These are phyloP conservation scores for Pisolithus thermaeus DNA, from an alignment of 1,284 basidiomycete genomes.

Conservation along the genomic window DNA sequence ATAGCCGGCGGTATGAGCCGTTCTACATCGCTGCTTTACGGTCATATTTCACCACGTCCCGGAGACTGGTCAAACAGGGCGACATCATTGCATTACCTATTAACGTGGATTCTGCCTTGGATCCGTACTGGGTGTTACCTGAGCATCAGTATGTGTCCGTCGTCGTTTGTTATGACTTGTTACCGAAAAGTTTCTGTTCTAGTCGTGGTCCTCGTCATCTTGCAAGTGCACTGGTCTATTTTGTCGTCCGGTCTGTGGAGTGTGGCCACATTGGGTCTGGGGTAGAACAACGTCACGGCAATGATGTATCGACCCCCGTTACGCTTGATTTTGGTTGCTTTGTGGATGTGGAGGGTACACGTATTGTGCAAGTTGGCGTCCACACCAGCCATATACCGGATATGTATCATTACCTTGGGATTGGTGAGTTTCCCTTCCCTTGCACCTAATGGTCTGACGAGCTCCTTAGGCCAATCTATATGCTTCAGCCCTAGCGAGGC, in stretches of 20 bases:
- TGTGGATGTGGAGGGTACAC: conserved; percentile 70
- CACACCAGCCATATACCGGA: conserved; percentile 67
- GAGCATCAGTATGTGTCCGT: neutral
- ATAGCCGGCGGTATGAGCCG: conserved; percentile 68
- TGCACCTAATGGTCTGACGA: conserved; percentile 6
- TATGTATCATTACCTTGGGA: conserved; percentile 47
- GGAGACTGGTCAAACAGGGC: conserved; percentile 69
- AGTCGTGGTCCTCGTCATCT: neutral
- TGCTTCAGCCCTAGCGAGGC: conserved; percentile 17
- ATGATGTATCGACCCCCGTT: conserved; percentile 33
- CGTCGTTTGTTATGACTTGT: neutral
- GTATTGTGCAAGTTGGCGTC: conserved; percentile 75
- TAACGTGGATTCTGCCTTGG: conserved; percentile 42
- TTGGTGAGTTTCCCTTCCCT: conserved; percentile 34
- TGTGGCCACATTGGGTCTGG: conserved; percentile 37
- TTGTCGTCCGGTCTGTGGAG: conserved; percentile 76
- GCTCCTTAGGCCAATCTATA: conserved; percentile 9
- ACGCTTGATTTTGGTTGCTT: conserved; percentile 81
- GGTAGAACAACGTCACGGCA: neutral
- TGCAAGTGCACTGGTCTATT: conserved; percentile 55
- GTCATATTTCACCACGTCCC: conserved; percentile 54
- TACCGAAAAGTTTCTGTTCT: neutral
- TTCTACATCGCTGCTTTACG: conserved; percentile 68
- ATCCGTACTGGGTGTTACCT: conserved; percentile 13
- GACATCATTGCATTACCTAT: conserved; percentile 78